These are phyloP conservation scores for Tetrahymena malaccensis DNA, from an alignment of 73 alveolate genomes.

Conservation along the genomic window DNA sequence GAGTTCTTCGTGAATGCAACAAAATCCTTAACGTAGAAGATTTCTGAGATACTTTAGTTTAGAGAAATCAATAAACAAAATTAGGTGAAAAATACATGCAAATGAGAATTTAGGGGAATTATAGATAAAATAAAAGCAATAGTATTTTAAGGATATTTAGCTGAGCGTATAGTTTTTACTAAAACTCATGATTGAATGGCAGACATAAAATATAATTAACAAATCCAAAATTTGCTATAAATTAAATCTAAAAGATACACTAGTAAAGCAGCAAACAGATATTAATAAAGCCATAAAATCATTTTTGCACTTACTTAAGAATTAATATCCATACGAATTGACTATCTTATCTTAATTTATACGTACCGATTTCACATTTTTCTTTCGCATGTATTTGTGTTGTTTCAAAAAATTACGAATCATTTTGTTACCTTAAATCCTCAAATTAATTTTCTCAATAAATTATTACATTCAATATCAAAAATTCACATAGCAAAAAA, in stretches of 20 bases:
- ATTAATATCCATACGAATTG: neutral
- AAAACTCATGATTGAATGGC: neutral
- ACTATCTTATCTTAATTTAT: neutral
- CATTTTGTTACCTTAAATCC: neutral
- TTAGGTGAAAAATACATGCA: neutral
- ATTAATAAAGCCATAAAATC: neutral
- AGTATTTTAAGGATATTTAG: neutral
- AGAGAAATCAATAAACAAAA: neutral
- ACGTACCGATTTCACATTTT: neutral
- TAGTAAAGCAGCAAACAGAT: neutral
- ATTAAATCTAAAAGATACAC: neutral
- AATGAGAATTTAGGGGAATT: neutral
- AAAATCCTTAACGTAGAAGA: slow-evolving; percentile 68
- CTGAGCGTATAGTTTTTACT: neutral
- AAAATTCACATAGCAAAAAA: neutral
- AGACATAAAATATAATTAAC: neutral
- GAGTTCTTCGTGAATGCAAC: slow-evolving; percentile 66
- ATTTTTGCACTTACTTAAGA: neutral
- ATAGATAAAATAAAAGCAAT: neutral
- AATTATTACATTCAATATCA: neutral
- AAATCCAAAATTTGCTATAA: neutral
- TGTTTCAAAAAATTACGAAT: neutral
- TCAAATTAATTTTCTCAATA: neutral
- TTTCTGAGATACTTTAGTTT: slow-evolving; percentile 35
- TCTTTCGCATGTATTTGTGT: neutral